Base-by-base conservation (phyloP, 1,284 basidiomycete genomes). In the Melampsora abietis-canadensis region DNA sequence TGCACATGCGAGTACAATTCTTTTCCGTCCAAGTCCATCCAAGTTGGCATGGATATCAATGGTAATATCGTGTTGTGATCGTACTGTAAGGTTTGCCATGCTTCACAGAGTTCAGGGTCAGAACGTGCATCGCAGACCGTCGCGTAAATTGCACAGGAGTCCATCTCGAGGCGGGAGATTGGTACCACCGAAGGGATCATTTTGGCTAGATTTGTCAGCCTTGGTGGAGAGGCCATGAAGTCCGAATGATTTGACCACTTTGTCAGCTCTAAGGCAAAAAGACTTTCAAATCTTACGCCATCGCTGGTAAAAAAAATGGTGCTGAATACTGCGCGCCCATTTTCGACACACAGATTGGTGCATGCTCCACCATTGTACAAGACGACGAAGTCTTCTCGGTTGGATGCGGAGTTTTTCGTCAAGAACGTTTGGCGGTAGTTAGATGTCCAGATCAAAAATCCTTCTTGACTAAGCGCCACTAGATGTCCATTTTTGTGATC, bases 131-230 rank as follows among this genome's bases (percentile, higher is more conserved):
- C 40, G 40, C 40, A 10, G 14, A 40, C 40, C 10, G 40, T 40
- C 10, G 40, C 40, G 40, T 57, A 57, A 57, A 57, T n/a, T 21
- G 51, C 51, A 30, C 51, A 57, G 8, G 51, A 57, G 27, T 57
- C 51, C 51, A 57, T 57, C 51, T 57, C 51, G 15, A 57, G n/a
- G 7, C 51, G 51, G 27, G 51, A 57, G 21, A 30, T 57, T 57
- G 51, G 51, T 57, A 21, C 51, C n/a, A 57, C 27, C 6, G 51
- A 57, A n/a, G 51, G 51, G 21, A 57, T 17, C 1, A 57, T 57
- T 21, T 57, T 17, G 14, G 14, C 51, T 10, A 57, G 21, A 21
- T 8, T 30, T n/a, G 15, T 57, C 51, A 57, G 27, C 27, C 27
- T 21, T 21, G 51, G 51, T 15, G 51, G 15, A 21, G n/a, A 8